A percentile compares a stretch with the other conserved stretches of the same genome.
phyloP scores from a whole-genome alignment of 345 rosid species.

The Eucalyptus pauciflora region DNA sequence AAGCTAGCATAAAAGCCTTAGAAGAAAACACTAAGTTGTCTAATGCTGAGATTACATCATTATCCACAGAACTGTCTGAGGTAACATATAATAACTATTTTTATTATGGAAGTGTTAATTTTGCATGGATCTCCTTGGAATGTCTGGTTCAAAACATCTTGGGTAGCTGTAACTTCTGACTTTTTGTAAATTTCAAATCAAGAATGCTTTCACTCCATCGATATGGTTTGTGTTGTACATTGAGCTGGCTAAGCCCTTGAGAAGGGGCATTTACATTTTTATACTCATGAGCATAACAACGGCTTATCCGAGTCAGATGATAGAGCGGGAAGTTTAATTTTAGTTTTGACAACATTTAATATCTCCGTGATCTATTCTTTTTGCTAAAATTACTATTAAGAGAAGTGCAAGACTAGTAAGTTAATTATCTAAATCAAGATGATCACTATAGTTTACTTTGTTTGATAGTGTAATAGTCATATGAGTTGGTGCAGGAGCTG shows the following conservation, averaged over 20 bases:
- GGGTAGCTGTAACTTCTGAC: background rate
- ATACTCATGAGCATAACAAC: background rate
- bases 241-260: background rate
- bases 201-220: background rate
- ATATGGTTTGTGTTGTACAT: background rate
- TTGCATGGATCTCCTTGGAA: background rate
- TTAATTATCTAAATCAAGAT: background rate
- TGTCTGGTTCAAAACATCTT: background rate
- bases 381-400: background rate
- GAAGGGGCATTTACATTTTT: background rate
- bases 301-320: background rate
- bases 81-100: slow-evolving; percentile 14
- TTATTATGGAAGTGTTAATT: background rate
- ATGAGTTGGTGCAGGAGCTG: background rate
- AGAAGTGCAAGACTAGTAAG: background rate
- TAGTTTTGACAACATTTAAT: background rate
- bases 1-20: slow-evolving; percentile 41
- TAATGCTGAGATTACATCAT: slow-evolving; percentile 23
- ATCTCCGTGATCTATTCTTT: background rate
- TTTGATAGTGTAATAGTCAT: background rate
- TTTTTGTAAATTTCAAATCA: background rate
- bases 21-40: slow-evolving; percentile 44
- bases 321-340: background rate
- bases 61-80: slow-evolving; percentile 41
- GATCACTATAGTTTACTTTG: background rate